Conservation (phyloP, 140 eudicot species). For the Erigeron philadelphicus region DNA sequence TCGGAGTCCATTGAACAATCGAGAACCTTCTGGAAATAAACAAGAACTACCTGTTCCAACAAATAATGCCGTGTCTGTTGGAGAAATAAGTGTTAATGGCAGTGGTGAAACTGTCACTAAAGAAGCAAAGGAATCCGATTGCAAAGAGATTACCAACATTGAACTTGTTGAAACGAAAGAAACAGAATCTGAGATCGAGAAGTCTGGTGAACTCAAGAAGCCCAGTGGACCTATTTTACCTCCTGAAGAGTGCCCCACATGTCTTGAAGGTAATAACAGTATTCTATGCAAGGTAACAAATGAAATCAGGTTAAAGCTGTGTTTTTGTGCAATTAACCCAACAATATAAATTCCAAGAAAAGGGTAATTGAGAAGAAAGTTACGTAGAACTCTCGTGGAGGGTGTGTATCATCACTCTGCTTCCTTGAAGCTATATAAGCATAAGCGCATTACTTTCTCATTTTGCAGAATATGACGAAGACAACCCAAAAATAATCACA, state of each 20-base stretch:
- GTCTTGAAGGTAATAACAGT: constrained; percentile 73
- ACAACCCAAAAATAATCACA: constrained; percentile 81
- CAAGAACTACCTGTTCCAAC: constrained; percentile 33
- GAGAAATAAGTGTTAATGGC: constrained; percentile 31
- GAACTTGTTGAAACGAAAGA: constrained; percentile 51
- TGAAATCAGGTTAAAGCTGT: neutral
- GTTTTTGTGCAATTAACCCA: neutral
- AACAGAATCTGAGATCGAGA: constrained; percentile 45
- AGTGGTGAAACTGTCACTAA: constrained; percentile 39
- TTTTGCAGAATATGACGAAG: constrained; percentile 78
- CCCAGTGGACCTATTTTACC: constrained; percentile 43
- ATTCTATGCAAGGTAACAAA: neutral
- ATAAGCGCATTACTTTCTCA: neutral
- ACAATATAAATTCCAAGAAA: neutral
- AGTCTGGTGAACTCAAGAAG: constrained; percentile 54
- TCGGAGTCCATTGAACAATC: constrained; percentile 40
- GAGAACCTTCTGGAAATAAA: constrained; percentile 38
- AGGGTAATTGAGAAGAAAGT: neutral
- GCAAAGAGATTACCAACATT: constrained; percentile 34
- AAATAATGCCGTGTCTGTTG: constrained; percentile 32
- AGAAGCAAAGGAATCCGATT: constrained; percentile 42
- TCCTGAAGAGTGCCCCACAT: constrained; percentile 82
- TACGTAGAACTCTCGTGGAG: neutral
- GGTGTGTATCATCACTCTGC: neutral
- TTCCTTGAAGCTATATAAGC: neutral